Percentiles rank a stretch among this genome's conserved stretches.
Evolutionary conservation across 2,329 filamentous ascomycete genomes (phyloP).

Genomic region (Simplicillium aogashimaense): DNA sequence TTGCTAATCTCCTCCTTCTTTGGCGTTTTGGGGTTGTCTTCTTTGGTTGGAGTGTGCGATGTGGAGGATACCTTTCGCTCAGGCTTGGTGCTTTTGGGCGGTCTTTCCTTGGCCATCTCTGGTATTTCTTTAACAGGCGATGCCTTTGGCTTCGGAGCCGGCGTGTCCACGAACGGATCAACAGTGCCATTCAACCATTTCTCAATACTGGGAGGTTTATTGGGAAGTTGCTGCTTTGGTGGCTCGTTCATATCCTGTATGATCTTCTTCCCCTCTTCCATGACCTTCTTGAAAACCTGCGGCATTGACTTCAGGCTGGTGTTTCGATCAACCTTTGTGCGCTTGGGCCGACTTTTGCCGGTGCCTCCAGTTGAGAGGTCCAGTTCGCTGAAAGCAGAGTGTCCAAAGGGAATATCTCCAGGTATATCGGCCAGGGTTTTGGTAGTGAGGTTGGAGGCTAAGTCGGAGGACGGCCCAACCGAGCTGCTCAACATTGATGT

Average conservation of each 20-base stretch:
- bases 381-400: constrained; percentile 57
- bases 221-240: constrained; percentile 14
- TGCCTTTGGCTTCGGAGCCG: background rate
- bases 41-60: constrained; percentile 1
- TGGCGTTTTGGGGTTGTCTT: constrained; percentile 3
- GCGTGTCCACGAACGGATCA: constrained; percentile 47
- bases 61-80: background rate
- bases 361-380: constrained; percentile 43
- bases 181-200: constrained; percentile 55
- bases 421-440: constrained; percentile 47
- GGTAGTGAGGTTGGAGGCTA: constrained; percentile 26
- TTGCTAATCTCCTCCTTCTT: constrained; percentile 1
- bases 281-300: constrained; percentile 55
- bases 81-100: constrained; percentile 2
- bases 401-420: constrained; percentile 51
- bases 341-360: constrained; percentile 28
- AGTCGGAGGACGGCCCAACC: constrained; percentile 18
- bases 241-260: constrained; percentile 21
- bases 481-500: constrained; percentile 15
- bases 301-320: constrained; percentile 50
- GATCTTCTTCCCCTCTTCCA: constrained; percentile 55
- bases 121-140: background rate
- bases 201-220: constrained; percentile 54
- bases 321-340: constrained; percentile 39
- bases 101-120: constrained; percentile 3